phyloP scores from a whole-genome alignment of 768 basidiomycete species.

The Termitomyces eurrhizus region DNA sequence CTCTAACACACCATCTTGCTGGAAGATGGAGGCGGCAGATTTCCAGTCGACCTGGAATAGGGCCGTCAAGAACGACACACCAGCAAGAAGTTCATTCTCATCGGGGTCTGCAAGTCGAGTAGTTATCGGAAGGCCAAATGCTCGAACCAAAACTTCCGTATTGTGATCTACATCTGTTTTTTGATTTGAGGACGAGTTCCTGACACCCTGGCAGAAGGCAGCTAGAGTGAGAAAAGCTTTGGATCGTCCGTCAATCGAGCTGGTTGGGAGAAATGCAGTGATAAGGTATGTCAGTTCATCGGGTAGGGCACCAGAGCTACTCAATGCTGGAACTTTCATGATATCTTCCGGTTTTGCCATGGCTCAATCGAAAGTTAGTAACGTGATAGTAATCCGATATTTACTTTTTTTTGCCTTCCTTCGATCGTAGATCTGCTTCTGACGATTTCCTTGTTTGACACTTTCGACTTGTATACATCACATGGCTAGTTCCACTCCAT shows the following conservation, averaged over 20 bases:
- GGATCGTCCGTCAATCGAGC: conserved; percentile 43
- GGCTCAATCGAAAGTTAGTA: neutral
- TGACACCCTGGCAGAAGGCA: conserved; percentile 59
- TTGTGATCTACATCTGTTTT: conserved; percentile 38
- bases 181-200: conserved; percentile 32
- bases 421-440: conserved; percentile 6
- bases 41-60: conserved; percentile 81
- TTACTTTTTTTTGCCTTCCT: neutral
- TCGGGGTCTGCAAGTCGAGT: conserved; percentile 52
- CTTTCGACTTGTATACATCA: neutral
- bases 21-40: conserved; percentile 62
- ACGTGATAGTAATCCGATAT: neutral
- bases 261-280: conserved; percentile 48
- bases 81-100: conserved; percentile 48
- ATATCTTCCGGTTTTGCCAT: conserved; percentile 8
- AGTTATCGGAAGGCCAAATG: conserved; percentile 49
- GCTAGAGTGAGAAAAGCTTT: conserved; percentile 72
- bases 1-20: conserved; percentile 58
- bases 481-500: conserved; percentile 8
- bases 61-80: conserved; percentile 67
- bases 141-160: conserved; percentile 44
- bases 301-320: conserved; percentile 34
- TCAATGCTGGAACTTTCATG: conserved; percentile 16
- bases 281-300: conserved; percentile 53
- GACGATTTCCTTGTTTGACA: conserved; percentile 3